Conservation (phyloP, 2,329 filamentous ascomycete genomes). For the Fusarium sarcochroum region DNA sequence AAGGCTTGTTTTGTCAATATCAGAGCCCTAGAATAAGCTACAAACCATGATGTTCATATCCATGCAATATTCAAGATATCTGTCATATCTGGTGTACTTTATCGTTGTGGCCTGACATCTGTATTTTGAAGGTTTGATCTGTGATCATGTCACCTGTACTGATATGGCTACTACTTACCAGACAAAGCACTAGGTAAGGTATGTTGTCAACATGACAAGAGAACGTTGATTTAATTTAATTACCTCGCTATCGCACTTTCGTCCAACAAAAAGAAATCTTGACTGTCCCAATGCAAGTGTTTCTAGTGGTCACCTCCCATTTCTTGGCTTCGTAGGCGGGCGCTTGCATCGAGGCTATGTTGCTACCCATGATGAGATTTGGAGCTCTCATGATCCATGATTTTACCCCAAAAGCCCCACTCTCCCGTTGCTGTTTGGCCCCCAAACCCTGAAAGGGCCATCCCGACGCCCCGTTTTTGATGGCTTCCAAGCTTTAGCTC, state of each 20-base stretch:
- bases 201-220: neutral
- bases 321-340: constrained; percentile 43
- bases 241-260: neutral
- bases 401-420: constrained; percentile 33
- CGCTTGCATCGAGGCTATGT: constrained; percentile 45
- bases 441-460: constrained; percentile 38
- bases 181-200: too few relatives aligned
- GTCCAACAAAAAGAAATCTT: neutral
- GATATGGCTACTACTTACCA: too few relatives aligned
- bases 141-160: too few relatives aligned
- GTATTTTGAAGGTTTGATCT: too few relatives aligned
- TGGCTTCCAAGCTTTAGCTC: constrained; percentile 36
- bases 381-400: constrained; percentile 39
- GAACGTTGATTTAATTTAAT: neutral
- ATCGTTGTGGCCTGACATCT: too few relatives aligned
- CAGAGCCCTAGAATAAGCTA: neutral
- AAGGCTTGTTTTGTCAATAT: neutral
- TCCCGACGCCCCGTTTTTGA: constrained; percentile 35
- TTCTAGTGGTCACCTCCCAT: constrained; percentile 26
- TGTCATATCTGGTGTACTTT: too few relatives aligned
- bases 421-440: constrained; percentile 24
- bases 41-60: too few relatives aligned
- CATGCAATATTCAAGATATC: too few relatives aligned
- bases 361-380: constrained; percentile 33
- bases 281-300: neutral